Conservation (phyloP, 2,329 filamentous ascomycete genomes). For the Fusarium avenaceum region DNA sequence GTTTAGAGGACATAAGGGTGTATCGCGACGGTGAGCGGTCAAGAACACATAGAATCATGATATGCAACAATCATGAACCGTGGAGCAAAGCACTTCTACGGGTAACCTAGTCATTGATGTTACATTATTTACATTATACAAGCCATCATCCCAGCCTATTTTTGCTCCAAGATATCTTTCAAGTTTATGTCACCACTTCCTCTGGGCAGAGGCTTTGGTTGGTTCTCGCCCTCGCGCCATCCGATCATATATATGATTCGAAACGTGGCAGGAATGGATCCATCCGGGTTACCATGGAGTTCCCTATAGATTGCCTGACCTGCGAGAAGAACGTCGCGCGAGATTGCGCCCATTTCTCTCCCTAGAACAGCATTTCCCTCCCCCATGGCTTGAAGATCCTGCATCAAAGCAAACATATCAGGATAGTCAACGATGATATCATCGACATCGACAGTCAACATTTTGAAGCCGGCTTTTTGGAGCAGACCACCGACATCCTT, state of each 20-base stretch:
- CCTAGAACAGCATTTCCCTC: slow-evolving; percentile 90
- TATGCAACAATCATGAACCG: slow-evolving; percentile 22
- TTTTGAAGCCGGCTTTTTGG: slow-evolving; percentile 89
- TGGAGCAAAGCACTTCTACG: slow-evolving; percentile 1
- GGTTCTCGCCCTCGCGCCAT: slow-evolving; percentile 87
- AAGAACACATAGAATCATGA: slow-evolving; percentile 42
- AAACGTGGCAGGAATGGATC: slow-evolving; percentile 88
- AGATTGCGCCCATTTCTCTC: slow-evolving; percentile 83
- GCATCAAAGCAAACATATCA: slow-evolving; percentile 89
- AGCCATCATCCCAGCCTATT: slow-evolving; percentile 48
- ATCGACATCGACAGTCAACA: slow-evolving; percentile 96
- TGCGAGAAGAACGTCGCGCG: slow-evolving; percentile 86
- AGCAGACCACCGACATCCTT: slow-evolving; percentile 90
- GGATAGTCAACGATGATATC: slow-evolving; percentile 97
- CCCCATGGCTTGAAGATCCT: slow-evolving; percentile 95
- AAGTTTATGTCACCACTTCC: slow-evolving; percentile 90
- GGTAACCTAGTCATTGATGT: slow-evolving; percentile 14
- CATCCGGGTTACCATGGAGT: slow-evolving; percentile 86
- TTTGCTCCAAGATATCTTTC: slow-evolving; percentile 78
- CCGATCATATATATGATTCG: slow-evolving; percentile 98
- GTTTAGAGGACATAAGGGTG: slow-evolving; percentile 55
- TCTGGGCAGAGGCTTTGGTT: slow-evolving; percentile 82
- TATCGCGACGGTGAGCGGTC: slow-evolving; percentile 25
- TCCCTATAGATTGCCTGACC: slow-evolving; percentile 89
- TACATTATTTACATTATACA: slow-evolving; percentile 30